These are phyloP conservation scores for Thuidium tamariscinum DNA, from an alignment of 225 moss, liverwort and hornwort species.

Conservation along the genomic window DNA sequence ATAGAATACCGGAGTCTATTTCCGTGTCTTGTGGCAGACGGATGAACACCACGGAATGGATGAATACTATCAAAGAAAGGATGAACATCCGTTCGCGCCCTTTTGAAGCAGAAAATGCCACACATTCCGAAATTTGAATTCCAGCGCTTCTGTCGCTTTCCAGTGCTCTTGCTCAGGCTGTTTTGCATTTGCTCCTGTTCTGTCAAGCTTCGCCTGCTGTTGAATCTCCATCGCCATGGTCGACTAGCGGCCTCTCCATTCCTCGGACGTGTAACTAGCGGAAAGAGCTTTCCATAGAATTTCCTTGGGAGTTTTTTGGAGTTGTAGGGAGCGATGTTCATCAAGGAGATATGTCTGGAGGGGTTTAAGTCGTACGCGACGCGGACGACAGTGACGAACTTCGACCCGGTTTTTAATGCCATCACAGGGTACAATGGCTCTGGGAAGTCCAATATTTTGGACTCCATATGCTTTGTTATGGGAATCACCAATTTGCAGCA, in stretches of 20 bases:
- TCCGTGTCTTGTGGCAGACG: background rate
- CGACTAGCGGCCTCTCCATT: background rate
- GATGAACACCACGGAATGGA: background rate
- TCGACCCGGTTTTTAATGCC: constrained; percentile 92
- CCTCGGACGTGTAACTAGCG: background rate
- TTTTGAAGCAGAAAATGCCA: constrained; percentile 9
- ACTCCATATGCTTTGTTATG: constrained; percentile 97
- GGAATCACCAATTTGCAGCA: constrained; percentile 97
- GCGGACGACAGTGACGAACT: constrained; percentile 79
- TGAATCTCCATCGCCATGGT: constrained; percentile 1
- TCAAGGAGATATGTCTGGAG: constrained; percentile 92
- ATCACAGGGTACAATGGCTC: constrained; percentile 97
- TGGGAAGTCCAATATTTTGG: constrained; percentile 94
- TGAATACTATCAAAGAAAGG: background rate
- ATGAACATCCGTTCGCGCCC: background rate
- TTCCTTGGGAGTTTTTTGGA: background rate
- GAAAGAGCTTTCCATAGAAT: background rate
- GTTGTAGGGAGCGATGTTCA: constrained; percentile 45
- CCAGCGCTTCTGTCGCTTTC: background rate
- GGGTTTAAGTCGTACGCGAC: constrained; percentile 97
- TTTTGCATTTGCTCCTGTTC: background rate
- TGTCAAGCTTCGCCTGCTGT: background rate
- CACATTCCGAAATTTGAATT: constrained; percentile 7
- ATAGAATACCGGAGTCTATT: background rate
- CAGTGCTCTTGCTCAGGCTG: background rate